Evolutionary conservation across 768 basidiomycete genomes (phyloP).

Genomic region (Pseudohyphozyma bogoriensis): DNA sequence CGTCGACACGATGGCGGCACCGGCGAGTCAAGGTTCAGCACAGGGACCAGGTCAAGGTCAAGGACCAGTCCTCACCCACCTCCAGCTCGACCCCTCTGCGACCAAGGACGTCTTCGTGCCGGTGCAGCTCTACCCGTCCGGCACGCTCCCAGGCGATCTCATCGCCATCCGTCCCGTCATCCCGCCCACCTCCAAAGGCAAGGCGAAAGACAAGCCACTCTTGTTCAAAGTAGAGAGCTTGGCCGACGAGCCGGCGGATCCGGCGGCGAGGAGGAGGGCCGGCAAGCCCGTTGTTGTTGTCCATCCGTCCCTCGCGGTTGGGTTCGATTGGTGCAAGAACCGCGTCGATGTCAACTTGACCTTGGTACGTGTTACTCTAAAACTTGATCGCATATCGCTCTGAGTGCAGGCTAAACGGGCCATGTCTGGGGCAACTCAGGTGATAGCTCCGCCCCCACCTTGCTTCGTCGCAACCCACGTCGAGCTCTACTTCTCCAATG

Average conservation of each 20-base stretch:
- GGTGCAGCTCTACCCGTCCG: background rate
- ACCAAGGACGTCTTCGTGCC: slow-evolving; percentile 5
- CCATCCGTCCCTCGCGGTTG: slow-evolving; percentile 59
- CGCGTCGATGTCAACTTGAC: slow-evolving; percentile 60
- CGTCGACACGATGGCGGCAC: too few species aligned
- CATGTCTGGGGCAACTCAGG: slow-evolving; percentile 6
- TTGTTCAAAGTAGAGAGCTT: slow-evolving; percentile 13
- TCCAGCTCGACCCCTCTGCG: slow-evolving; percentile 13
- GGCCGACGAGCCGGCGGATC: background rate
- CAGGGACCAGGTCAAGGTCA: too few species aligned
- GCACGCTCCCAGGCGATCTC: slow-evolving; percentile 14
- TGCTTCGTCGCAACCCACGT: slow-evolving; percentile 61
- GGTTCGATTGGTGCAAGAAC: slow-evolving; percentile 55
- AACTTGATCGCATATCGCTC: background rate
- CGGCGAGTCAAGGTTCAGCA: too few species aligned
- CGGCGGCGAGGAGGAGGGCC: background rate
- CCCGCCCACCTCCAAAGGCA: slow-evolving; percentile 7
- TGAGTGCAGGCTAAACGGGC: background rate
- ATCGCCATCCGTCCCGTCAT: slow-evolving; percentile 22
- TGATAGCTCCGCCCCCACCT: slow-evolving; percentile 20
- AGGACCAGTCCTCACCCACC: background rate
- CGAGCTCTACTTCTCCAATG: slow-evolving; percentile 86
- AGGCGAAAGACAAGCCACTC: slow-evolving; percentile 15
- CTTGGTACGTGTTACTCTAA: slow-evolving; percentile 45
- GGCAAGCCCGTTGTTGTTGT: slow-evolving; percentile 54